phyloP scores from a whole-genome alignment of 2,329 filamentous ascomycete genomes.

The Ophiostoma angusticollis region DNA sequence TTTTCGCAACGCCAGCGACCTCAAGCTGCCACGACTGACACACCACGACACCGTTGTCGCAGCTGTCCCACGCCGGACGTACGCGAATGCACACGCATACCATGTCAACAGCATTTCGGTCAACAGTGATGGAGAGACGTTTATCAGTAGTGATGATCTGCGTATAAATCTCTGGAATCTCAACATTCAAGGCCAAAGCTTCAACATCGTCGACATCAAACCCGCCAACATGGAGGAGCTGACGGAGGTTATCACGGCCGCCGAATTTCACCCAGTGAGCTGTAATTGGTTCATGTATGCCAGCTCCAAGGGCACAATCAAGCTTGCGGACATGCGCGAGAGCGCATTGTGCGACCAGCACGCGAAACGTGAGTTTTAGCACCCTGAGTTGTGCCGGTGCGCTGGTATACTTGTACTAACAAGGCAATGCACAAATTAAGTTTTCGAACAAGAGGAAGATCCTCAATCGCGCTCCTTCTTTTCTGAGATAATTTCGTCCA shows the following conservation, averaged over 20 bases:
- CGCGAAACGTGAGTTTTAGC: constrained; percentile 61
- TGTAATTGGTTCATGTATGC: constrained; percentile 99
- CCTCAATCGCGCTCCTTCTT: constrained; percentile 96
- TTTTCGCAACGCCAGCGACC: constrained; percentile 68
- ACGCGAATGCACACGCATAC: constrained; percentile 96
- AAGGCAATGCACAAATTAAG: no score
- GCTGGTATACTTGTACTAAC: no score
- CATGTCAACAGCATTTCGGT: constrained; percentile 99
- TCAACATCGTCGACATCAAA: constrained; percentile 99
- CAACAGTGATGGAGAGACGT: constrained; percentile 97
- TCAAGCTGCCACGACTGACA: constrained; percentile 91
- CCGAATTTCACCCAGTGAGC: constrained; percentile 91
- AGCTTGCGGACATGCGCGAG: constrained; percentile 95
- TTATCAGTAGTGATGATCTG: constrained; percentile 96
- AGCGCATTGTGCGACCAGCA: constrained; percentile 93
- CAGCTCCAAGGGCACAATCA: constrained; percentile 97
- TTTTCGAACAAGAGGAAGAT: constrained; percentile 98
- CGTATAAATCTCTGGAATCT: constrained; percentile 98
- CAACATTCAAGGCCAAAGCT: constrained; percentile 98
- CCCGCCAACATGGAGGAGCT: constrained; percentile 99
- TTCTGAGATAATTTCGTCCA: constrained; percentile 98
- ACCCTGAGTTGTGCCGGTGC: background rate
- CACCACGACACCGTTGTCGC: constrained; percentile 98
- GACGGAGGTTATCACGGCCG: constrained; percentile 95
- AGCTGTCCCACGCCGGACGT: constrained; percentile 87